These are phyloP conservation scores for Collariella sp. DNA, from an alignment of 495 filamentous ascomycete genomes.

Conservation along the genomic window DNA sequence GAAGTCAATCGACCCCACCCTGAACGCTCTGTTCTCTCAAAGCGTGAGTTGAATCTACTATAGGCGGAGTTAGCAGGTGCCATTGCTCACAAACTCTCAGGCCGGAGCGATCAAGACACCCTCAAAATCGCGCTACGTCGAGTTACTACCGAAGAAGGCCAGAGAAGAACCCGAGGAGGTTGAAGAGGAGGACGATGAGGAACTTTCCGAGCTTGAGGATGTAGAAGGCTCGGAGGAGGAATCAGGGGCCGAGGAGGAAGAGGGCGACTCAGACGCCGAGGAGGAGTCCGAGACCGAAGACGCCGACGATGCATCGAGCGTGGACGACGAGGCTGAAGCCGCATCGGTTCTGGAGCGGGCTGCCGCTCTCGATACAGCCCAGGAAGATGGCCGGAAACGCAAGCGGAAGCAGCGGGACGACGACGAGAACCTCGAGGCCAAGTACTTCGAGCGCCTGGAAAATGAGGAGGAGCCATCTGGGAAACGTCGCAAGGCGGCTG, in stretches of 20 bases:
- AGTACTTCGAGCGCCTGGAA: conserved; percentile 67
- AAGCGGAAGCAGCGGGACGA: conserved; percentile 70
- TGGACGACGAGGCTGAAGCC: conserved; percentile 31
- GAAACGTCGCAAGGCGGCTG: conserved; percentile 37
- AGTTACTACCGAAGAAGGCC: conserved; percentile 26
- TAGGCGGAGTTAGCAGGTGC: neutral
- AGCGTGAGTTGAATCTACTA: conserved; percentile 58
- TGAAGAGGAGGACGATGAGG: conserved; percentile 22
- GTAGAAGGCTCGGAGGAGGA: conserved; percentile 28
- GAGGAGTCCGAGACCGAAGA: conserved; percentile 27
- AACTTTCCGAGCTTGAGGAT: conserved; percentile 17
- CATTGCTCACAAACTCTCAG: conserved; percentile 35
- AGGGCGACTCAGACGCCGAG: neutral
- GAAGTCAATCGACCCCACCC: conserved; percentile 59
- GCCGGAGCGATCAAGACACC: conserved; percentile 57
- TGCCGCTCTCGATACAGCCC: conserved; percentile 17
- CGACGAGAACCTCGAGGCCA: conserved; percentile 69
- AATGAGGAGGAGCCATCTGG: conserved; percentile 41
- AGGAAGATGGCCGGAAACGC: conserved; percentile 41
- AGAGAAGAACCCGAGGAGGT: conserved; percentile 8
- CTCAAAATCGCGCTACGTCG: conserved; percentile 43
- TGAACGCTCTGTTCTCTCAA: conserved; percentile 71
- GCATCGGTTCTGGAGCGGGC: conserved; percentile 24
- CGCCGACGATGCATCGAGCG: conserved; percentile 33
- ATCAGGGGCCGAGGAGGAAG: conserved; percentile 22